These are phyloP conservation scores for Phylloporus arenicola DNA, from an alignment of 768 basidiomycete genomes.

Conservation along the genomic window DNA sequence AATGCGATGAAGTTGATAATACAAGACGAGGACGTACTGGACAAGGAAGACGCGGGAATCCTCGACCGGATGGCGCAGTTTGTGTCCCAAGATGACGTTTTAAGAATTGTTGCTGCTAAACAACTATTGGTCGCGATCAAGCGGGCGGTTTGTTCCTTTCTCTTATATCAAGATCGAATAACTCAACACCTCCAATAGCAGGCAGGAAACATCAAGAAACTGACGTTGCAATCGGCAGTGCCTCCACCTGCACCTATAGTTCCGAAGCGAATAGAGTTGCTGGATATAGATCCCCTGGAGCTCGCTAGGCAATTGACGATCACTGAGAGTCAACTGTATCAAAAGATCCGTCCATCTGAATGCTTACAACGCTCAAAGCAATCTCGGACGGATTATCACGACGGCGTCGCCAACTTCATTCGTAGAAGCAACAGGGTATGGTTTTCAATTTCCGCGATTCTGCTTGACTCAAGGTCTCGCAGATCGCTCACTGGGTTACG, in stretches of 20 bases:
- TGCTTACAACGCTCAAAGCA: constrained; percentile 55
- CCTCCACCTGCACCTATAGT: constrained; percentile 49
- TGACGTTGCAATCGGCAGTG: constrained; percentile 31
- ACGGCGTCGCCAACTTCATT: constrained; percentile 56
- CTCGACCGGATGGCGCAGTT: constrained; percentile 53
- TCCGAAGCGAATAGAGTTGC: constrained; percentile 44
- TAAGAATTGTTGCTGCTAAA: constrained; percentile 41
- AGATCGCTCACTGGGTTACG: constrained; percentile 60
- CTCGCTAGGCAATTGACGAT: constrained; percentile 65
- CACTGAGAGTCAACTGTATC: constrained; percentile 54
- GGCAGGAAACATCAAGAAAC: constrained; percentile 31
- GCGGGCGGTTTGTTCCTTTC: constrained; percentile 40
- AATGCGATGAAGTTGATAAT: constrained; percentile 62
- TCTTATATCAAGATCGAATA: neutral
- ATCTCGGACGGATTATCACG: constrained; percentile 36
- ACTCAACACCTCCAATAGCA: constrained; percentile 14
- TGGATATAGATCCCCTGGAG: constrained; percentile 61
- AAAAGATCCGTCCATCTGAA: constrained; percentile 54
- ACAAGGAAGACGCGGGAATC: constrained; percentile 48
- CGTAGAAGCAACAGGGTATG: constrained; percentile 49
- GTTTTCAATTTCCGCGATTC: neutral
- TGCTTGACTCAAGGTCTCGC: neutral
- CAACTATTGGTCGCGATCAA: constrained; percentile 45
- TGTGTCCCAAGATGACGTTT: constrained; percentile 38
- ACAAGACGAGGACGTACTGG: constrained; percentile 48